These are phyloP conservation scores for Hericium alpestre DNA, from an alignment of 768 basidiomycete genomes.

Conservation along the genomic window DNA sequence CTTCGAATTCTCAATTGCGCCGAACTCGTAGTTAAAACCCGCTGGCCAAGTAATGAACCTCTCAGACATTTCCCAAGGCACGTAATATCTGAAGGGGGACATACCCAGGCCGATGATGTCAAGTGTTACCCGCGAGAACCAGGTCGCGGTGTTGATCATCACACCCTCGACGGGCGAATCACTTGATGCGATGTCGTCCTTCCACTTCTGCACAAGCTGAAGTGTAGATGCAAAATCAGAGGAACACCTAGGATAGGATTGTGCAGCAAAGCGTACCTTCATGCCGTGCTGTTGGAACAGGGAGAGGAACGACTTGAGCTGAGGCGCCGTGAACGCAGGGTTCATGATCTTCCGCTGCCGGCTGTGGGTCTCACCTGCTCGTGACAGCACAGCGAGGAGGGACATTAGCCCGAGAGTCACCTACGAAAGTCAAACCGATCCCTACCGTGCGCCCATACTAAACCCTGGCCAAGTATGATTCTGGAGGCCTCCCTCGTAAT, in stretches of 20 bases:
- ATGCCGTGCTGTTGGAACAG: slow-evolving; percentile 11
- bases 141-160: slow-evolving; percentile 13
- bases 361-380: slow-evolving; percentile 13
- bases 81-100: neutral
- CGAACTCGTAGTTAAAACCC: slow-evolving; percentile 10
- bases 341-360: slow-evolving; percentile 21
- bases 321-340: slow-evolving; percentile 19
- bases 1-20: slow-evolving; percentile 5
- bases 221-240: neutral
- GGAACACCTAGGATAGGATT: neutral
- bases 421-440: neutral
- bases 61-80: neutral
- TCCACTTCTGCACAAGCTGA: slow-evolving; percentile 20
- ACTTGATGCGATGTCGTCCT: slow-evolving; percentile 11
- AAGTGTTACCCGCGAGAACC: slow-evolving; percentile 17
- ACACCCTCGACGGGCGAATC: neutral
- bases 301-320: slow-evolving; percentile 18
- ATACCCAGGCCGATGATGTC: slow-evolving; percentile 19
- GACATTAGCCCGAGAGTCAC: neutral
- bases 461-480: slow-evolving; percentile 10
- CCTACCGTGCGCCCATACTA: slow-evolving; percentile 13
- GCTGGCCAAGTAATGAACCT: neutral
- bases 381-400: neutral
- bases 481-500: slow-evolving; percentile 9
- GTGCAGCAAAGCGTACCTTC: slow-evolving; percentile 1